These are phyloP conservation scores for Prunus kanzakura DNA, from an alignment of 306 rosid species.

Conservation along the genomic window DNA sequence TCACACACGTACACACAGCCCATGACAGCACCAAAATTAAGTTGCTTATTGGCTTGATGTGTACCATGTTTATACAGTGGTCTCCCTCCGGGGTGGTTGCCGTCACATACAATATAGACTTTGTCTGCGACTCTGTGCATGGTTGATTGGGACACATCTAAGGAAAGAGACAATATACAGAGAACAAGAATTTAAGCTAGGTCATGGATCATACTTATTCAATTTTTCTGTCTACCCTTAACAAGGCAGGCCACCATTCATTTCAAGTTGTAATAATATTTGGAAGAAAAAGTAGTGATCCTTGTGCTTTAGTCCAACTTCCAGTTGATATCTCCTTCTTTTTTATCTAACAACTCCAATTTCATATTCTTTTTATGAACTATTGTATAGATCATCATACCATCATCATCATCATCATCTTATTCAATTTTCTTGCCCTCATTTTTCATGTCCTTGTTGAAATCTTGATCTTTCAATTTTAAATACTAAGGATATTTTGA, in stretches of 20 bases:
- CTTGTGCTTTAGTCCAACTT: too few relatives aligned
- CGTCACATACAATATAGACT: conserved; percentile 26
- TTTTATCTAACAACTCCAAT: too few relatives aligned
- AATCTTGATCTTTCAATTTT: too few relatives aligned
- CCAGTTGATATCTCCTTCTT: too few relatives aligned
- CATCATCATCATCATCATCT: neutral
- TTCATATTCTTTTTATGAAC: too few relatives aligned
- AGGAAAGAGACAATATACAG: neutral
- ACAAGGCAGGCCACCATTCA: neutral
- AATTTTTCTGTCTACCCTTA: neutral
- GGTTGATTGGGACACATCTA: neutral
- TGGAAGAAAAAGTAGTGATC: too few relatives aligned
- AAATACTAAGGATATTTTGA: too few relatives aligned
- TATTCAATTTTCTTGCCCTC: neutral
- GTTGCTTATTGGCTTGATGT: conserved; percentile 21
- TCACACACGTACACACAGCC: conserved; percentile 28
- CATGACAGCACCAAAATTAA: conserved; percentile 17
- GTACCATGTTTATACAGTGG: conserved; percentile 24
- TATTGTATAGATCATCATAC: too few relatives aligned
- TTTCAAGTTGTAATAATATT: too few relatives aligned
- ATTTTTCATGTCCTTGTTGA: too few relatives aligned
- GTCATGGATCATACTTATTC: neutral
- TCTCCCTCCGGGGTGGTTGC: conserved; percentile 33
- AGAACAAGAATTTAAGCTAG: neutral
- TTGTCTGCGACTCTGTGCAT: conserved; percentile 24